These are phyloP conservation scores for Chrysoporthe austroafricana DNA, from an alignment of 2,329 filamentous ascomycete species.

Conservation along the genomic window DNA sequence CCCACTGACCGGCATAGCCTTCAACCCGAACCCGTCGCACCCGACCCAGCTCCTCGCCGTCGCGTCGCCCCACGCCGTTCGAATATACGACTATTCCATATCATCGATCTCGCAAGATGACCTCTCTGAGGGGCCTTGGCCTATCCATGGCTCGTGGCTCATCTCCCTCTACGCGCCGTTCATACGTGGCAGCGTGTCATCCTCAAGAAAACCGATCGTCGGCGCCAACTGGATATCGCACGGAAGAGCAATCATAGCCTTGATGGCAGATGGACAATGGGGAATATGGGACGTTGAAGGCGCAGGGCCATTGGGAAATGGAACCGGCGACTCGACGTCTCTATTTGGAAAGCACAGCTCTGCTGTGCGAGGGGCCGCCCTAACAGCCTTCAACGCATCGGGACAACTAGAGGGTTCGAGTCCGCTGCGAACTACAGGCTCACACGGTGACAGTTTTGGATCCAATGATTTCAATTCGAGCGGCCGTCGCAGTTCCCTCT, in stretches of 20 bases:
- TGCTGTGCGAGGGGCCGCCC: conserved; percentile 60
- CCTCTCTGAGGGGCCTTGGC: conserved; percentile 53
- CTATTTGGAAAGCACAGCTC: conserved; percentile 55
- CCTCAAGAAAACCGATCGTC: conserved; percentile 60
- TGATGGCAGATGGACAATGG: conserved; percentile 68
- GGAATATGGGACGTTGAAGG: conserved; percentile 70
- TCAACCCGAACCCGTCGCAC: conserved; percentile 57
- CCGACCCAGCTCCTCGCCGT: conserved; percentile 62
- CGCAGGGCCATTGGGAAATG: conserved; percentile 47
- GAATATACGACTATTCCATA: conserved; percentile 64
- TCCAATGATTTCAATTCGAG: conserved; percentile 30
- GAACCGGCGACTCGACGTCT: conserved; percentile 39
- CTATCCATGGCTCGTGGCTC: conserved; percentile 66
- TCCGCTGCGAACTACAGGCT: conserved; percentile 51
- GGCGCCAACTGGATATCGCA: conserved; percentile 65
- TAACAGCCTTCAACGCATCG: conserved; percentile 60
- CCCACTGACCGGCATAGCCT: conserved; percentile 59
- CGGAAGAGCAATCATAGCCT: conserved; percentile 60
- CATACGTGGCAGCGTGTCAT: conserved; percentile 49
- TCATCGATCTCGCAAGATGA: conserved; percentile 58
- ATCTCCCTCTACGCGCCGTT: conserved; percentile 65
- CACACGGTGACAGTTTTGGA: conserved; percentile 39
- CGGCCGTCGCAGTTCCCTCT: conserved; percentile 23
- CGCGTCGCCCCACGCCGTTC: conserved; percentile 57
- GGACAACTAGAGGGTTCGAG: conserved; percentile 65